Percentiles rank a stretch among this genome's conserved stretches.
Evolutionary conservation across 257 asterid species (phyloP).

Genomic region (Penstemon barbatus): DNA sequence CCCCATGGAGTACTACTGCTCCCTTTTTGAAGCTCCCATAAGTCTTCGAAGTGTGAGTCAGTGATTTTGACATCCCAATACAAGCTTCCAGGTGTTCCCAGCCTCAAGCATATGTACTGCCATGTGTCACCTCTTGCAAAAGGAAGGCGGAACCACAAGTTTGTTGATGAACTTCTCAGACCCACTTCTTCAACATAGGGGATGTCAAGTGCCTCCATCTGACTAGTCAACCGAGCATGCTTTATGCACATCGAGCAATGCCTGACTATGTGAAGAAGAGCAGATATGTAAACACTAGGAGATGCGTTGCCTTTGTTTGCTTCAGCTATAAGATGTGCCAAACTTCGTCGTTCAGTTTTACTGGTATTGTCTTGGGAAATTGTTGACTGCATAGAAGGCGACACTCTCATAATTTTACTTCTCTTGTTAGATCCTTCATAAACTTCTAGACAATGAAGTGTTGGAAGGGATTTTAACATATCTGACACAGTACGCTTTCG

Average conservation of each 20-base stretch:
- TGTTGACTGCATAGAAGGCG: constrained; percentile 41
- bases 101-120: constrained; percentile 86
- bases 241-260: constrained; percentile 95
- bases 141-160: constrained; percentile 96
- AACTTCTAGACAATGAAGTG: constrained; percentile 54
- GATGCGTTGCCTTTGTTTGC: constrained; percentile 89
- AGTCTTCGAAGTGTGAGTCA: constrained; percentile 79
- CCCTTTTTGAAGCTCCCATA: constrained; percentile 99
- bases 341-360: constrained; percentile 56
- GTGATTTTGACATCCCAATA: constrained; percentile 95
- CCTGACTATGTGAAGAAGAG: constrained; percentile 85
- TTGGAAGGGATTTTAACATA: constrained; percentile 67
- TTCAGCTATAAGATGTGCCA: constrained; percentile 75
- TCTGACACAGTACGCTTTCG: constrained; percentile 78
- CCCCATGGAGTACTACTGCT: constrained; percentile 83
- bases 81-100: constrained; percentile 98
- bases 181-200: constrained; percentile 98
- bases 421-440: constrained; percentile 59
- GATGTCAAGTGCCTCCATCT: constrained; percentile 90
- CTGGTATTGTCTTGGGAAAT: constrained; percentile 46
- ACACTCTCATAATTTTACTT: constrained; percentile 51
- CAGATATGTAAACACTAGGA: constrained; percentile 73
- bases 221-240: constrained; percentile 94
- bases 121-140: constrained; percentile 79
- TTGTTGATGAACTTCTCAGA: constrained; percentile 80